Base-by-base conservation (phyloP, 441 rosid species). In the Manihot esculenta region DNA sequence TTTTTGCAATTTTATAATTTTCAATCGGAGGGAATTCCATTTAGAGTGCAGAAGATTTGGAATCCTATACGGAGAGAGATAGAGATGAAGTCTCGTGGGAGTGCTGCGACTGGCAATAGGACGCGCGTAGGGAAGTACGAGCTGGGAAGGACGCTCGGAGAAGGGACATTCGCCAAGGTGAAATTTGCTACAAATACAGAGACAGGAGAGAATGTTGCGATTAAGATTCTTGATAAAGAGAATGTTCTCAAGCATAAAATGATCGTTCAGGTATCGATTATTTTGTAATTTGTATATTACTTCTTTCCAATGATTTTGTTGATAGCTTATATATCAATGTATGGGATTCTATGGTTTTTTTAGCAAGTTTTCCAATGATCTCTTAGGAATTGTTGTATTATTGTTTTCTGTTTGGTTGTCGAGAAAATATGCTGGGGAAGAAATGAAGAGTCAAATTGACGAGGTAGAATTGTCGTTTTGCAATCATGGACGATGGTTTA, bases 151-250 rank as follows among this genome's bases (percentile, higher is more conserved):
- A 93, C 97, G 30, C 81, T 95, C 15, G 99, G 99, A 0, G 97
- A 91, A 81, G 99, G 99, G 49, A 89, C 95, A 30, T 95, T 91
- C 47, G 99, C 98, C 8, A 95, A 95, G 87, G 98, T 95, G 64
- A 95, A 95, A 85, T 91, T 89, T 74, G 98, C 98, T 1, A 84
- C 83, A 78, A 91, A 89, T 60, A 53, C 68, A 5, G 93, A 84
- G 75, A 93, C 88, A 0, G 90, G 86, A 9, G 97, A 93, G 24
- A 68, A 83, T 63, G 97, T 95, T 0, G 99, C 99, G 5, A 87
- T 95, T 67, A 95, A 95, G 79, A 87, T 95, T 68, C 92, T 95
- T 1, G 95, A 95, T 51, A 95, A 95, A 75, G 98, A 95, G 70
- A 95, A 93, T 72, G 86, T 95, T 66, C 73, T 88, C 50, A 93